These are phyloP conservation scores for Wickerhamiella qilinensis DNA, from an alignment of 805 yeast species.

Conservation along the genomic window DNA sequence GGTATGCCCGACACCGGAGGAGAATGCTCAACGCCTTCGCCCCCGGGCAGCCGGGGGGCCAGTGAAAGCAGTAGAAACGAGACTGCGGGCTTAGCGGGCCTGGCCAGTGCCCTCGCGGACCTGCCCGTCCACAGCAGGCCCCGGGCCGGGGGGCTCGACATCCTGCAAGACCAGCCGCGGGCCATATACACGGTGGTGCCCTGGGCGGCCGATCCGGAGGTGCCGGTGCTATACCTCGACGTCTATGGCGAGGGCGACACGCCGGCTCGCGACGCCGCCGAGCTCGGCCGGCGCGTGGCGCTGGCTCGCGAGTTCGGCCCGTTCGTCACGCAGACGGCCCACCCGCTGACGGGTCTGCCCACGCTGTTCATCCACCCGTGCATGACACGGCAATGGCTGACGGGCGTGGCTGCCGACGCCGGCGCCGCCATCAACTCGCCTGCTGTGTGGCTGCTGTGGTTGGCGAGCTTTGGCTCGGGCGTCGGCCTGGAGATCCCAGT, in stretches of 20 bases:
- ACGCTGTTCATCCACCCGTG: slow-evolving; percentile 28
- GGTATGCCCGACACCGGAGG: too few relatives aligned
- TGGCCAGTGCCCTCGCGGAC: neutral
- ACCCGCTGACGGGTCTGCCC: slow-evolving; percentile 18
- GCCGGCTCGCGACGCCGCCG: slow-evolving; percentile 7
- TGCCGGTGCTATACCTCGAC: slow-evolving; percentile 19
- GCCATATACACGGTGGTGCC: slow-evolving; percentile 11
- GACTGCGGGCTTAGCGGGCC: too few relatives aligned
- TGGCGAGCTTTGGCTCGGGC: slow-evolving; percentile 16
- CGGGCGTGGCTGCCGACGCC: slow-evolving; percentile 7
- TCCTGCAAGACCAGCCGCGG: slow-evolving; percentile 1
- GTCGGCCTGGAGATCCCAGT: slow-evolving; percentile 20
- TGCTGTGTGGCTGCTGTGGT: slow-evolving; percentile 14
- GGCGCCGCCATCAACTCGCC: neutral
- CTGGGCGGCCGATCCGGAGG: slow-evolving; percentile 18
- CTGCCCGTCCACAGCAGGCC: neutral
- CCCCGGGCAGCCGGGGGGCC: too few relatives aligned
- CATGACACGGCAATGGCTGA: slow-evolving; percentile 20
- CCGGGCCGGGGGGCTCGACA: too few relatives aligned
- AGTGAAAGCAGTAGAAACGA: too few relatives aligned
- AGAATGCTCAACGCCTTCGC: too few relatives aligned
- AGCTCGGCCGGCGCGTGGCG: slow-evolving; percentile 2
- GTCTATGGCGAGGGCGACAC: slow-evolving; percentile 7
- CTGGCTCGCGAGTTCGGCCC: slow-evolving; percentile 1
- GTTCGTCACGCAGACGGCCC: slow-evolving; percentile 14